A percentile compares a stretch with the other conserved stretches of the same genome.
These are phyloP conservation scores for Tetraselmis striata DNA, from an alignment of 139 green algal species.

Conservation along the genomic window DNA sequence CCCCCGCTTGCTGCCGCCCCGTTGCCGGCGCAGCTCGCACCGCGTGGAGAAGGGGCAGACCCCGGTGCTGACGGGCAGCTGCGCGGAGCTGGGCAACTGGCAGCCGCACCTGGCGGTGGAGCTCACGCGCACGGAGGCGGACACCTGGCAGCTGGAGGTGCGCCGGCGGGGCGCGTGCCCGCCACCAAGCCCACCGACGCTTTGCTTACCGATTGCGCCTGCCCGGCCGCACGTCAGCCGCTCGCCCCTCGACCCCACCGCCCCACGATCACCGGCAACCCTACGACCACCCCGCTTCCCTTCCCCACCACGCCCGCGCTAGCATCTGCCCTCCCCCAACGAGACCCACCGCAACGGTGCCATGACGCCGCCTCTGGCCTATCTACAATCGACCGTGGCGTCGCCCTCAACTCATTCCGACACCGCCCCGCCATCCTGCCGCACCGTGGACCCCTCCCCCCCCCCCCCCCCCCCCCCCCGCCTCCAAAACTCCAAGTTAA, in stretches of 20 bases:
- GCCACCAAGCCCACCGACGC: background rate
- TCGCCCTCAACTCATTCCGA: too few species aligned
- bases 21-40: background rate
- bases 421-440: too few species aligned
- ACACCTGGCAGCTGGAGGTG: constrained; percentile 45
- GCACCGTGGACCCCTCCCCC: too few species aligned
- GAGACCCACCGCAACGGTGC: too few species aligned
- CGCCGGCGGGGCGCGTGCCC: too few species aligned
- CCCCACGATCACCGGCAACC: background rate
- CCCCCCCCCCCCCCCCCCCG: too few species aligned
- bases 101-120: constrained; percentile 56
- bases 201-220: constrained; percentile 15
- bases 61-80: constrained; percentile 56
- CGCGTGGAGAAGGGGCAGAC: constrained; percentile 29
- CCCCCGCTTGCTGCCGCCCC: too few species aligned
- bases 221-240: background rate
- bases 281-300: background rate
- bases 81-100: constrained; percentile 68
- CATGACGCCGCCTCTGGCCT: too few species aligned
- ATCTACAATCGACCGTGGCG: too few species aligned
- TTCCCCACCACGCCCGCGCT: background rate
- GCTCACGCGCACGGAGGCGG: constrained; percentile 23
- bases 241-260: background rate
- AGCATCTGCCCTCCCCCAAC: too few species aligned
- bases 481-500: too few species aligned